These are phyloP conservation scores for Pholiota adiposa DNA, from an alignment of 1,284 basidiomycete species.

Conservation along the genomic window DNA sequence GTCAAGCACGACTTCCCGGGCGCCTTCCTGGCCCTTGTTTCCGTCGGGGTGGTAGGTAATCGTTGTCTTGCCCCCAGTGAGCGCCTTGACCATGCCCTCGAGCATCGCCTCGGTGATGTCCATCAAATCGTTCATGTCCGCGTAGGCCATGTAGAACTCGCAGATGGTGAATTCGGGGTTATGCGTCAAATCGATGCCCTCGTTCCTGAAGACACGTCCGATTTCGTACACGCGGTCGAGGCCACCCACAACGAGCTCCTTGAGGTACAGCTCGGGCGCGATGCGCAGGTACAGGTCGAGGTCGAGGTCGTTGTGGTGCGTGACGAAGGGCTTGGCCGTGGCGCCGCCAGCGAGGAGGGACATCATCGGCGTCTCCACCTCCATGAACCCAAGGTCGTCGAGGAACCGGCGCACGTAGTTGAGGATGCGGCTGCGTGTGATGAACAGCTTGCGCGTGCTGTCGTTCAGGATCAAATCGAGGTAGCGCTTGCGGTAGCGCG, in stretches of 20 bases:
- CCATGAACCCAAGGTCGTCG: constrained; percentile 93
- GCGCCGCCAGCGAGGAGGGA: constrained; percentile 97
- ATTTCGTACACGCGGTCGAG: constrained; percentile 99
- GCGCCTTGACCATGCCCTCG: constrained; percentile 89
- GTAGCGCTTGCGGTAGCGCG: constrained; percentile 98
- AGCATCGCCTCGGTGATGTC: constrained; percentile 94
- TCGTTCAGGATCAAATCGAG: constrained; percentile 97
- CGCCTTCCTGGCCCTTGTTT: constrained; percentile 79
- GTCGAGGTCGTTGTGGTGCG: constrained; percentile 98
- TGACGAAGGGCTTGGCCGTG: constrained; percentile 98
- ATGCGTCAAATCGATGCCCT: constrained; percentile 98
- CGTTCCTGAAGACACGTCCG: constrained; percentile 97
- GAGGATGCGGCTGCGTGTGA: constrained; percentile 87
- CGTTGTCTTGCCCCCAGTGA: constrained; percentile 85
- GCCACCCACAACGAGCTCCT: constrained; percentile 97
- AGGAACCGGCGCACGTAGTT: constrained; percentile 93
- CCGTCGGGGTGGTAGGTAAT: constrained; percentile 93
- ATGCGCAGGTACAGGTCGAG: constrained; percentile 98
- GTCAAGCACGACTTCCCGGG: constrained; percentile 68
- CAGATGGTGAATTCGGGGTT: constrained; percentile 99
- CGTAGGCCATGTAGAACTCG: constrained; percentile 99
- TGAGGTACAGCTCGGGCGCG: constrained; percentile 97
- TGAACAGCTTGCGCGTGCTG: constrained; percentile 88
- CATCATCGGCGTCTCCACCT: constrained; percentile 99
- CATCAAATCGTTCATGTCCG: constrained; percentile 99